Evolutionary conservation across 805 yeast genomes (phyloP).

Genomic region (Torulaspora maleeae): DNA sequence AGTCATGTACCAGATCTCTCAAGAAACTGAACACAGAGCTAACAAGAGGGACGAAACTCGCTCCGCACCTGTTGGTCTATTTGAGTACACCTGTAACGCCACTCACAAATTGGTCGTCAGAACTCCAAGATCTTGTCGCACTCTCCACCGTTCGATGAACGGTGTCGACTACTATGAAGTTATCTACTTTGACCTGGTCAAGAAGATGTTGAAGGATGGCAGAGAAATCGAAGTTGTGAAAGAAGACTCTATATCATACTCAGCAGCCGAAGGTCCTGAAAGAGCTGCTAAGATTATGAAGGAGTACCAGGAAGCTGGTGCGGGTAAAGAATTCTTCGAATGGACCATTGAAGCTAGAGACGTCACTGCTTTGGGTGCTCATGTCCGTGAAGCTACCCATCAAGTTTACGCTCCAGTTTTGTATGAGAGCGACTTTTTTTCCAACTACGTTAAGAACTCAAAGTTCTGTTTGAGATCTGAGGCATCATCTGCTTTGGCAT

Average conservation of each 20-base stretch:
- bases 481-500: slow-evolving; percentile 29
- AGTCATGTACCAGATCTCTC: slow-evolving; percentile 41
- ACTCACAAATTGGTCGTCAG: slow-evolving; percentile 39
- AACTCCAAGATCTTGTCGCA: slow-evolving; percentile 26
- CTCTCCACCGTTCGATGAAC: neutral
- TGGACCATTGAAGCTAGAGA: slow-evolving; percentile 44
- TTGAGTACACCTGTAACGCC: slow-evolving; percentile 37
- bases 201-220: slow-evolving; percentile 4
- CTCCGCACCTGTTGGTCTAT: too few species aligned
- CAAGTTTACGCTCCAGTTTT: slow-evolving; percentile 37
- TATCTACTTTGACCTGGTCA: slow-evolving; percentile 2
- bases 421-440: slow-evolving; percentile 2
- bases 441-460: slow-evolving; percentile 2
- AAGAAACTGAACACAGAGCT: too few species aligned
- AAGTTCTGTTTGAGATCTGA: too few species aligned
- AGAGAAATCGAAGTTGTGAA: slow-evolving; percentile 9
- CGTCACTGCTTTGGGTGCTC: slow-evolving; percentile 22
- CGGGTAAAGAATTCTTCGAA: slow-evolving; percentile 30
- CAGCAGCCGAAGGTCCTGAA: too few species aligned
- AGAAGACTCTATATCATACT: slow-evolving; percentile 5
- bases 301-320: too few species aligned
- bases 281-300: too few species aligned
- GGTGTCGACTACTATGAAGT: slow-evolving; percentile 12
- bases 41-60: too few species aligned
- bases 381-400: slow-evolving; percentile 32